Evolutionary conservation across 2,329 filamentous ascomycete genomes (phyloP), one percentile per base, ranked within the genome.

Genomic region (Colletotrichum tropicale): DNA sequence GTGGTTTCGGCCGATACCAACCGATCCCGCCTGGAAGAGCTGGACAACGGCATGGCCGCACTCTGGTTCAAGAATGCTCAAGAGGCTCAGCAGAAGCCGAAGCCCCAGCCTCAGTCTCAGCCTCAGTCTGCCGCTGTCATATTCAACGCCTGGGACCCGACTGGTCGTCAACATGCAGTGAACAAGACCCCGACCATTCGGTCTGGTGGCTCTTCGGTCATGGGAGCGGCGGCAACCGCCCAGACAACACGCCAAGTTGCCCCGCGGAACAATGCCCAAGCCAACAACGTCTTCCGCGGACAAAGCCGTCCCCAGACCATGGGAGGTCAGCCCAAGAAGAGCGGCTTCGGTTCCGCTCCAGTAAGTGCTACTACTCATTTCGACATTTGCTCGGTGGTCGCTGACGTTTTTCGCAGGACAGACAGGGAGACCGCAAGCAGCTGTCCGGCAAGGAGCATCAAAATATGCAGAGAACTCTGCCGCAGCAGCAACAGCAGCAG

Each of bases 71-170:
- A 30, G n/a, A 21, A 43, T 16, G 32, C 56, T 6, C 43, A 32
- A n/a, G 30, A 62, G 58, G 18, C n/a, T 8, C 28, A 62, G 28
- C 18, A 34, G 58, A 61, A 61, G 58, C 43, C n/a, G n/a, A 21
- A 52, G 43, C 6, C n/a, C 43, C 43, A 52, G n/a, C 9, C 43
- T n/a, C 43, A 52, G n/a, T n/a, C n/a, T 12, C 43, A 52, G 43
- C 12, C n/a, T n/a, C 1, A 76, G 66, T 0, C 43, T 16, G 15
- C 34, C 4, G 61, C 75, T 48, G 21, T 43, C 4, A 62, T 75
- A 15, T 74, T 65, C 52, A 76, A 76, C 32, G 82, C 81, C 3
- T 85, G 83, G 83, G 82, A 83, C 12, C 21, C 78, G 1, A 70
- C 52, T 6, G 84, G 84, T 1, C 75, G 71, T 1, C 78, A 70